A percentile compares a stretch with the other conserved stretches of the same genome.
Conservation (phyloP, 2,329 filamentous ascomycete genomes). For the Exophiala oligosperma region DNA sequence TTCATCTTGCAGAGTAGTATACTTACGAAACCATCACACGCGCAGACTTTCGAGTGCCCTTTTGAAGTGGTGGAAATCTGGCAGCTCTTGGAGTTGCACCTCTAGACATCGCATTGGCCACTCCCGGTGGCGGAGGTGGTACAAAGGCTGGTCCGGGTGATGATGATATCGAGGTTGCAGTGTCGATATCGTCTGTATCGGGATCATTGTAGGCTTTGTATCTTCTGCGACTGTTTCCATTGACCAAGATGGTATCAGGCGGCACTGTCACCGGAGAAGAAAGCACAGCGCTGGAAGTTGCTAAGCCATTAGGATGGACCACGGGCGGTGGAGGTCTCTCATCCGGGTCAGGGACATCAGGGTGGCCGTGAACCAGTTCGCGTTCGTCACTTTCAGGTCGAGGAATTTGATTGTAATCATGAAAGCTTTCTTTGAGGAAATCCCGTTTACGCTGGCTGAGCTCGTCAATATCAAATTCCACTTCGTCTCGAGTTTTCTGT, state of each 20-base stretch:
- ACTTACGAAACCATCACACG: conserved; percentile 66
- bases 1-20: not conserved
- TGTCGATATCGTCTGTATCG: conserved; percentile 28
- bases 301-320: conserved; percentile 26
- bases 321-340: conserved; percentile 23
- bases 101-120: conserved; percentile 49
- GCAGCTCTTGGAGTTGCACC: conserved; percentile 40
- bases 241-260: conserved; percentile 41
- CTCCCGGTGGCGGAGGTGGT: conserved; percentile 44
- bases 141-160: conserved; percentile 28
- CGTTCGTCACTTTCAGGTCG: conserved; percentile 26
- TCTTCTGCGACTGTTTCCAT: conserved; percentile 29
- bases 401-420: conserved; percentile 27
- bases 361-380: conserved; percentile 15
- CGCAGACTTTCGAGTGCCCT: conserved; percentile 57
- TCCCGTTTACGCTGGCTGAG: conserved; percentile 17
- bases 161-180: conserved; percentile 31
- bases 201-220: conserved; percentile 27
- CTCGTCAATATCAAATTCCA: conserved; percentile 24
- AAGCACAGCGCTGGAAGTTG: conserved; percentile 32
- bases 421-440: conserved; percentile 22
- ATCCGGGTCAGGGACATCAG: not conserved
- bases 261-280: conserved; percentile 35
- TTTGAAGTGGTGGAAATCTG: conserved; percentile 51
- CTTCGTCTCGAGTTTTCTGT: conserved; percentile 17